These are phyloP conservation scores for Pleurotus cornucopiae DNA, from an alignment of 768 basidiomycete genomes.

Conservation along the genomic window DNA sequence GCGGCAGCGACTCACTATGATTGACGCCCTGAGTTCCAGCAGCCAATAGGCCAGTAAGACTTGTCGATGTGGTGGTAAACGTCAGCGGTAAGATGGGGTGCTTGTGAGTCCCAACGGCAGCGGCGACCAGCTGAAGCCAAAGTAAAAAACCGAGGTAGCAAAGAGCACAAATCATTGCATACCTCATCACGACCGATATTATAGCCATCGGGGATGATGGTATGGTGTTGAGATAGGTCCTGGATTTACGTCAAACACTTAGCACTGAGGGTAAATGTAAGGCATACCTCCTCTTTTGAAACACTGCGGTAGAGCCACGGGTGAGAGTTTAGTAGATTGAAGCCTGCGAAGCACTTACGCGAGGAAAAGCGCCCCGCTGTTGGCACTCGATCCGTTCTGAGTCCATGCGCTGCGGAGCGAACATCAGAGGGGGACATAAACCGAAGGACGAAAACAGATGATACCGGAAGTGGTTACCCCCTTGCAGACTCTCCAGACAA, in stretches of 20 bases:
- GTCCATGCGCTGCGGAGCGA: constrained; percentile 38
- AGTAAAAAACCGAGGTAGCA: background rate
- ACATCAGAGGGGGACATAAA: constrained; percentile 25
- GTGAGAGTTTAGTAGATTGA: too few species aligned
- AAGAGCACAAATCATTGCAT: background rate
- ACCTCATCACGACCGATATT: constrained; percentile 34
- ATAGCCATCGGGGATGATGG: constrained; percentile 44
- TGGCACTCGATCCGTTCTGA: constrained; percentile 49
- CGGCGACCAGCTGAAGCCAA: constrained; percentile 10
- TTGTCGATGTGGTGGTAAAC: constrained; percentile 42
- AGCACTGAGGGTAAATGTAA: background rate
- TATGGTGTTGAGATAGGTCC: constrained; percentile 31
- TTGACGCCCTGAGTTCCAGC: constrained; percentile 39
- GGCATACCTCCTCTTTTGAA: constrained; percentile 35
- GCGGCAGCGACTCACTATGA: background rate
- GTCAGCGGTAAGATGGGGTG: constrained; percentile 35
- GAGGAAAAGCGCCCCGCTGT: constrained; percentile 54
- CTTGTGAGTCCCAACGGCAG: constrained; percentile 22
- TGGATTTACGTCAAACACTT: constrained; percentile 13
- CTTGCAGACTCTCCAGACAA: constrained; percentile 72
- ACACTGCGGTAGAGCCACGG: constrained; percentile 24
- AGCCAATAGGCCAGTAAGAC: constrained; percentile 50
- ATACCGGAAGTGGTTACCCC: constrained; percentile 72
- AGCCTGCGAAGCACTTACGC: constrained; percentile 33
- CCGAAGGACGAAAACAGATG: too few species aligned